phyloP scores from a whole-genome alignment of 2,329 filamentous ascomycete genomes.

The Aspergillus sclerotialis region DNA sequence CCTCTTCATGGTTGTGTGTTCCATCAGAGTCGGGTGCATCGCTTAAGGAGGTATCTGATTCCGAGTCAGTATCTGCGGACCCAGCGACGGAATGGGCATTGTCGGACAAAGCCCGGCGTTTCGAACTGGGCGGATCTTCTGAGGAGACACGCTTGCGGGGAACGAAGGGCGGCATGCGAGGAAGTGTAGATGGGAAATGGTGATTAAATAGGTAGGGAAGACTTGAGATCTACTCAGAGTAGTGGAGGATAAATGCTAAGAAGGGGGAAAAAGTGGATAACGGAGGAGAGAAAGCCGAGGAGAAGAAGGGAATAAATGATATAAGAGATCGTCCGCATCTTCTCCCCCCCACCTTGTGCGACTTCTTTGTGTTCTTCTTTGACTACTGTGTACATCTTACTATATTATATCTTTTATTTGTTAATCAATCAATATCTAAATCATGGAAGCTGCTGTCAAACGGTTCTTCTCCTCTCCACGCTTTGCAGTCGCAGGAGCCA shows the following conservation, averaged over 20 bases:
- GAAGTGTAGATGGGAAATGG: slow-evolving; percentile 3
- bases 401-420: slow-evolving; percentile 3
- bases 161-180: slow-evolving; percentile 41
- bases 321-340: background rate
- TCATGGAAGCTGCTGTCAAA: slow-evolving; percentile 49
- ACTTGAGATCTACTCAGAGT: slow-evolving; percentile 5
- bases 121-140: slow-evolving; percentile 27
- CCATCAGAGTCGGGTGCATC: slow-evolving; percentile 19
- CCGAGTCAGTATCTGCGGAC: slow-evolving; percentile 18
- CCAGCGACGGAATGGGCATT: slow-evolving; percentile 18
- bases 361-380: background rate
- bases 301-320: slow-evolving; percentile 43
- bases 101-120: slow-evolving; percentile 23
- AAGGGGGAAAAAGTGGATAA: background rate
- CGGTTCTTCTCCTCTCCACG: slow-evolving; percentile 72
- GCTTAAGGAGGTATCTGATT: slow-evolving; percentile 31
- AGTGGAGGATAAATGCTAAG: slow-evolving; percentile 4
- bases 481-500: slow-evolving; percentile 87
- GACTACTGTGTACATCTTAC: slow-evolving; percentile 5
- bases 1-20: slow-evolving; percentile 30
- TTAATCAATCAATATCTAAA: slow-evolving; percentile 7
- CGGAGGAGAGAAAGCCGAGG: background rate
- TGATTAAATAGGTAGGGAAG: background rate
- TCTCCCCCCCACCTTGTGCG: background rate
- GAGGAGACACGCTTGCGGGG: slow-evolving; percentile 36